phyloP scores from a whole-genome alignment of 1,284 basidiomycete species.

The Cryptococcus floricola region DNA sequence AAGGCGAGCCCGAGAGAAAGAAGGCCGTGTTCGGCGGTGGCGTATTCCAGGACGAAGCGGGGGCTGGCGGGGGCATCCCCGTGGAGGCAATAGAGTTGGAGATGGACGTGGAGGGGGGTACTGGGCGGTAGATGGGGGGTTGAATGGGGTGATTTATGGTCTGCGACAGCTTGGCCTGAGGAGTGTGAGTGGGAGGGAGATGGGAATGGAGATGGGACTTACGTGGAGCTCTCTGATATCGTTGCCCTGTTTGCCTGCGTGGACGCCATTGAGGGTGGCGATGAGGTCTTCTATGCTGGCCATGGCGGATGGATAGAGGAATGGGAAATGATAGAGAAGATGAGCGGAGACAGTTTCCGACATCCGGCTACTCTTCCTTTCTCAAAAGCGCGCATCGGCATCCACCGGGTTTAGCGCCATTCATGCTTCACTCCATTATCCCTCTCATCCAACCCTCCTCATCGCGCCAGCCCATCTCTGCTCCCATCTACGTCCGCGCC shows the following conservation, averaged over 20 bases:
- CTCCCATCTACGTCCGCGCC: too few species aligned
- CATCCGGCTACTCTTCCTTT: background rate
- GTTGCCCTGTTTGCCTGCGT: conserved; percentile 41
- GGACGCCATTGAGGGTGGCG: conserved; percentile 39
- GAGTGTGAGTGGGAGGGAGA: background rate
- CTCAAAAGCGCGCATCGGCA: too few species aligned
- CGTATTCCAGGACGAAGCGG: conserved; percentile 44
- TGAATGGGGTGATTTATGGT: conserved; percentile 26
- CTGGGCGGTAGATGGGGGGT: conserved; percentile 27
- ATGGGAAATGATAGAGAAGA: background rate
- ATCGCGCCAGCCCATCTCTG: too few species aligned
- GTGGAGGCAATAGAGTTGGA: conserved; percentile 5
- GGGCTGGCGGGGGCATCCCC: conserved; percentile 39
- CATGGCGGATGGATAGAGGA: conserved; percentile 10
- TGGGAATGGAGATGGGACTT: conserved; percentile 8
- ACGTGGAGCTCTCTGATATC: conserved; percentile 44
- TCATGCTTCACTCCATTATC: too few species aligned
- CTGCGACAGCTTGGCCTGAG: conserved; percentile 31
- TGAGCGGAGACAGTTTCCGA: background rate
- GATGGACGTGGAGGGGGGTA: conserved; percentile 21
- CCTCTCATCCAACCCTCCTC: too few species aligned
- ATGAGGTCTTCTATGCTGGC: conserved; percentile 48
- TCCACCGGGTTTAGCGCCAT: too few species aligned
- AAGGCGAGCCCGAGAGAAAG: conserved; percentile 11
- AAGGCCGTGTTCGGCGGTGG: conserved; percentile 16